Conservation (phyloP, 2,329 filamentous ascomycete species). For the Phialemoniopsis sp. region DNA sequence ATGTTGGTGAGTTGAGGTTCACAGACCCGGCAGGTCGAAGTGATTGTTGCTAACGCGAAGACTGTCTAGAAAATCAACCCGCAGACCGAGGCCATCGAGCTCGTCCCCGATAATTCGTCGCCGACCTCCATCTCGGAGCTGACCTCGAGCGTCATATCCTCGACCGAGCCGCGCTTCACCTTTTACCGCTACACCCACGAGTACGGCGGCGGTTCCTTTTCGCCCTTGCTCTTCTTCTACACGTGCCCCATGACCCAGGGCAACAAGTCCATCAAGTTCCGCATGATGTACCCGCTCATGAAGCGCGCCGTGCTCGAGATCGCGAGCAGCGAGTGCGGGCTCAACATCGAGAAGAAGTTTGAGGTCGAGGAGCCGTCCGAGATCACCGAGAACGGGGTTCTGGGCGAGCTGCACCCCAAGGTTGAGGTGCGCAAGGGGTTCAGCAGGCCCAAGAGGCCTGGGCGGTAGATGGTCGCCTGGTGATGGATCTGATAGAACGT, state of each 20-base stretch:
- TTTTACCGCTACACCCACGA: constrained; percentile 68
- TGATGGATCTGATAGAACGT: too few species aligned
- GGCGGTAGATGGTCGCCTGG: too few species aligned
- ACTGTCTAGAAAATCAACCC: constrained; percentile 63
- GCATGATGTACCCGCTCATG: constrained; percentile 79
- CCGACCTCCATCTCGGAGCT: constrained; percentile 56
- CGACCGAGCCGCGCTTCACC: constrained; percentile 69
- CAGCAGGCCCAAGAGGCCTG: constrained; percentile 75
- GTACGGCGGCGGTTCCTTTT: constrained; percentile 44
- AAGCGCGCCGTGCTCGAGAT: constrained; percentile 62
- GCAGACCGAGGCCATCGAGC: constrained; percentile 63
- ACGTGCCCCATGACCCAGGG: constrained; percentile 66
- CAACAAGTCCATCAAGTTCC: constrained; percentile 70
- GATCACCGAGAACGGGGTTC: constrained; percentile 62
- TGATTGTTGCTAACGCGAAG: not conserved
- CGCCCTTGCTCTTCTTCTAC: constrained; percentile 74
- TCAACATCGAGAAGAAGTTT: constrained; percentile 67
- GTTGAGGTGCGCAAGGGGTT: constrained; percentile 65
- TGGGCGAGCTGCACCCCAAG: constrained; percentile 65
- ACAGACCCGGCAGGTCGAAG: not conserved
- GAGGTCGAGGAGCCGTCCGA: constrained; percentile 65
- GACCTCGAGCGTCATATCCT: constrained; percentile 50
- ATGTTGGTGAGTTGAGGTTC: constrained; percentile 53
- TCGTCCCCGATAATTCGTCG: constrained; percentile 49
- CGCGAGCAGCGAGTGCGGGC: constrained; percentile 60